These are phyloP conservation scores for Strombidium stylifer DNA, from an alignment of 73 alveolate species.

Conservation along the genomic window DNA sequence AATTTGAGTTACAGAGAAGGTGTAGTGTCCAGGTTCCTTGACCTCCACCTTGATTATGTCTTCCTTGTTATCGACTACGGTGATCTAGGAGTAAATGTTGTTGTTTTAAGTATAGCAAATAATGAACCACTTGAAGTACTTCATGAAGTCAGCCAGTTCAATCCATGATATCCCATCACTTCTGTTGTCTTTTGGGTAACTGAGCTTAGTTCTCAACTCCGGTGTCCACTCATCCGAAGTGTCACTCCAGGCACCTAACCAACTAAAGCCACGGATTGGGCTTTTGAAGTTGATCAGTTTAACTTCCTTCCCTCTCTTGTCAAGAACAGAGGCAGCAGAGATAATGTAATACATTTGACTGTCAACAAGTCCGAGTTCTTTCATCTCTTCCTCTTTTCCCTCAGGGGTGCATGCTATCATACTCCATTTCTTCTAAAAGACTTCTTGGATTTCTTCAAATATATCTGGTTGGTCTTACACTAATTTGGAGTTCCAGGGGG, in stretches of 20 bases:
- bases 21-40: slow-evolving; percentile 39
- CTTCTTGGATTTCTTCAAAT: slow-evolving; percentile 39
- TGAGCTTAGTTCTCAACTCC: slow-evolving; percentile 66
- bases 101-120: slow-evolving; percentile 65
- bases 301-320: slow-evolving; percentile 49
- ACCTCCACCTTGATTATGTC: slow-evolving; percentile 56
- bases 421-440: slow-evolving; percentile 66
- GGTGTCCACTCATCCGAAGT: slow-evolving; percentile 90
- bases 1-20: slow-evolving; percentile 27
- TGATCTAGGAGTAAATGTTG: slow-evolving; percentile 59
- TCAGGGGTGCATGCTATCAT: slow-evolving; percentile 68
- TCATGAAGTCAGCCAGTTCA: slow-evolving; percentile 31
- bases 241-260: slow-evolving; percentile 98
- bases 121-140: slow-evolving; percentile 32
- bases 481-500: slow-evolving; percentile 69
- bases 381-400: slow-evolving; percentile 75
- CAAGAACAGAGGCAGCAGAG: slow-evolving; percentile 65
- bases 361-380: slow-evolving; percentile 32
- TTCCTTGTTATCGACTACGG: slow-evolving; percentile 22
- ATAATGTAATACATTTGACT: slow-evolving; percentile 48
- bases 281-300: slow-evolving; percentile 73
- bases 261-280: slow-evolving; percentile 84
- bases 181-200: neutral
- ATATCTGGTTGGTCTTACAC: slow-evolving; percentile 37
- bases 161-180: slow-evolving; percentile 18